Conservation (phyloP, 2,329 filamentous ascomycete genomes). For the Mariannaea elegans region DNA sequence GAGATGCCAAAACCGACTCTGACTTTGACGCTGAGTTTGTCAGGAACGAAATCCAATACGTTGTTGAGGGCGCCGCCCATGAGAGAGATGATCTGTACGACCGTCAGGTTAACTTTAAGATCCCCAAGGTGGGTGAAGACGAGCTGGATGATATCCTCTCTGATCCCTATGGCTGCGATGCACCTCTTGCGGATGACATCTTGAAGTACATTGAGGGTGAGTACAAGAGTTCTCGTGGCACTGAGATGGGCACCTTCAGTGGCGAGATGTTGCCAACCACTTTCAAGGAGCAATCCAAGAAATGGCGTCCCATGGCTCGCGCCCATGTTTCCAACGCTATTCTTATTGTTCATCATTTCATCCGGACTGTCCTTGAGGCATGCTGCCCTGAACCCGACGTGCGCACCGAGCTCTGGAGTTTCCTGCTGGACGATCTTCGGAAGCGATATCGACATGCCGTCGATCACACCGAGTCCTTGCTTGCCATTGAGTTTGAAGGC, state of each 20-base stretch:
- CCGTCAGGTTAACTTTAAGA: not conserved
- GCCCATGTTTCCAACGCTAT: conserved; percentile 63
- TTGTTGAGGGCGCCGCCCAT: not conserved
- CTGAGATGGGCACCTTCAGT: conserved; percentile 62
- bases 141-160: conserved; percentile 41
- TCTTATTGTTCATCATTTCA: conserved; percentile 61
- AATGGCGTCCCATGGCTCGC: conserved; percentile 59
- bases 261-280: conserved; percentile 51
- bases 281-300: conserved; percentile 63
- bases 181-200: conserved; percentile 44
- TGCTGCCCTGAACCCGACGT: conserved; percentile 56
- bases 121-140: conserved; percentile 21
- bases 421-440: conserved; percentile 58
- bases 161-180: conserved; percentile 28
- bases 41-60: not conserved
- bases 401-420: conserved; percentile 49
- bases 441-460: conserved; percentile 57
- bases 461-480: conserved; percentile 58
- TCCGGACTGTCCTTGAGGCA: conserved; percentile 50
- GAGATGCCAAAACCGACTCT: not conserved
- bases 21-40: not conserved
- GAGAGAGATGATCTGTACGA: conserved; percentile 29
- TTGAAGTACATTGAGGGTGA: conserved; percentile 47
- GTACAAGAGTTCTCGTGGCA: conserved; percentile 53
- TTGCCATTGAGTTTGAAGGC: conserved; percentile 44